Conservation (phyloP, 2,329 filamentous ascomycete genomes). For the Penicillium rolfsii region DNA sequence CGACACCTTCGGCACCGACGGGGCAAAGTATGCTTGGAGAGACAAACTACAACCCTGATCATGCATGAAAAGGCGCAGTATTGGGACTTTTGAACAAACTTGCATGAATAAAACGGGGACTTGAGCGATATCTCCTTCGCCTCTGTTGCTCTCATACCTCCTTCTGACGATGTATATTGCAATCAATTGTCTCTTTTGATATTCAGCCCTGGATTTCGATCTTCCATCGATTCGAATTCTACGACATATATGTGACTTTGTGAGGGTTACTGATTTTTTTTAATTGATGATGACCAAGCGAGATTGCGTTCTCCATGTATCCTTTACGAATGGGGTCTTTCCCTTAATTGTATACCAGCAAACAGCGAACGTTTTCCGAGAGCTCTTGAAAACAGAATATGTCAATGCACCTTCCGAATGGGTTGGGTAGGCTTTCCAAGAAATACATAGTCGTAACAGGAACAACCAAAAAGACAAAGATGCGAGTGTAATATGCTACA, state of each 20-base stretch:
- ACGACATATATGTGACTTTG: slow-evolving; percentile 7
- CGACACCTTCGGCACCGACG: slow-evolving; percentile 57
- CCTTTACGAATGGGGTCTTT: neutral
- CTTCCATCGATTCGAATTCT: neutral
- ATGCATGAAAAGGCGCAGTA: slow-evolving; percentile 38
- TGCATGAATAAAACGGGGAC: slow-evolving; percentile 6
- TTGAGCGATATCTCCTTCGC: neutral
- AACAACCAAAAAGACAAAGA: slow-evolving; percentile 16
- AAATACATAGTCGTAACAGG: slow-evolving; percentile 28
- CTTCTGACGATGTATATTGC: slow-evolving; percentile 21
- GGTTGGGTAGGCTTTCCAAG: slow-evolving; percentile 18
- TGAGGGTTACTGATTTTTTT: slow-evolving; percentile 2
- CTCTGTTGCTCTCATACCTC: neutral
- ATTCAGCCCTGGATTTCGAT: slow-evolving; percentile 8
- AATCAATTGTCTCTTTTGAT: neutral
- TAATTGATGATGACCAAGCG: neutral
- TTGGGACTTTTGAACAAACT: slow-evolving; percentile 6
- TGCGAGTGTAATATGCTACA: slow-evolving; percentile 35
- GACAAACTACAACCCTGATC: slow-evolving; percentile 70
- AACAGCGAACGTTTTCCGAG: slow-evolving; percentile 3
- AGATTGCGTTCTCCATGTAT: neutral
- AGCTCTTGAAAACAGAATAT: neutral
- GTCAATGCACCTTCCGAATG: slow-evolving; percentile 1
- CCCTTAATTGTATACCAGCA: slow-evolving; percentile 17
- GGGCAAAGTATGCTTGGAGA: slow-evolving; percentile 65